phyloP scores from a whole-genome alignment of 2,329 filamentous ascomycete genomes.

The Teratosphaeria gauchensis region DNA sequence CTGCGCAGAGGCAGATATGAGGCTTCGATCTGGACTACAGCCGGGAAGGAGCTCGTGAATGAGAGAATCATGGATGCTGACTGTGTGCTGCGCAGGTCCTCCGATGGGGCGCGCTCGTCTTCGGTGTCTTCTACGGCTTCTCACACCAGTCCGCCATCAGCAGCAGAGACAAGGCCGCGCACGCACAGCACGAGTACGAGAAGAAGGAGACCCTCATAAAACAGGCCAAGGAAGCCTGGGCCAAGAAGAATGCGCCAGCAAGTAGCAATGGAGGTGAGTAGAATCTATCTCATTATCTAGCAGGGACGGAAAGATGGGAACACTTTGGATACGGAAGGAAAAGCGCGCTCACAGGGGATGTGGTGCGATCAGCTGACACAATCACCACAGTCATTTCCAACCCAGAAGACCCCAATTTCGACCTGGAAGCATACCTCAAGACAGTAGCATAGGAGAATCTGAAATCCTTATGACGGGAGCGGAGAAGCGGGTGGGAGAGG shows the following conservation, averaged over 20 bases:
- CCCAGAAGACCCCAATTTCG: constrained; percentile 79
- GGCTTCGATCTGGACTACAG: not conserved
- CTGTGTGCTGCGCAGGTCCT: constrained; percentile 62
- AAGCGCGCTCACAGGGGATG: not conserved
- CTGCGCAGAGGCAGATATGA: not conserved
- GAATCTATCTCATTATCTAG: not conserved
- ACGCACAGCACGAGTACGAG: constrained; percentile 72
- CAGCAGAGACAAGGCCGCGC: constrained; percentile 57
- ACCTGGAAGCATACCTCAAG: constrained; percentile 76
- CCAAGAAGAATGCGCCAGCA: constrained; percentile 59
- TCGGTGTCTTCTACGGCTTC: constrained; percentile 91
- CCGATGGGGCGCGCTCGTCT: constrained; percentile 86
- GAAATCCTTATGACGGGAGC: not conserved
- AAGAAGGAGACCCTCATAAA: constrained; percentile 87
- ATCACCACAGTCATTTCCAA: constrained; percentile 55
- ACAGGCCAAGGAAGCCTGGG: constrained; percentile 84
- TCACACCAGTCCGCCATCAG: constrained; percentile 80
- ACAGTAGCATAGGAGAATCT: constrained; percentile 43
- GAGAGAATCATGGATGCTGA: not conserved
- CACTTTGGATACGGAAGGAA: constrained; percentile 3
- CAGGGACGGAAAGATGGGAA: not conserved
- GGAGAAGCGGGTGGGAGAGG: not conserved
- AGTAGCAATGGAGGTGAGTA: constrained; percentile 25
- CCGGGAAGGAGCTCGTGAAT: not conserved
- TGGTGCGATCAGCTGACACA: not conserved